Percentiles rank a stretch among this genome's conserved stretches.
These are phyloP conservation scores for Monosporozyma aquatica DNA, from an alignment of 805 yeast genomes.

Conservation along the genomic window DNA sequence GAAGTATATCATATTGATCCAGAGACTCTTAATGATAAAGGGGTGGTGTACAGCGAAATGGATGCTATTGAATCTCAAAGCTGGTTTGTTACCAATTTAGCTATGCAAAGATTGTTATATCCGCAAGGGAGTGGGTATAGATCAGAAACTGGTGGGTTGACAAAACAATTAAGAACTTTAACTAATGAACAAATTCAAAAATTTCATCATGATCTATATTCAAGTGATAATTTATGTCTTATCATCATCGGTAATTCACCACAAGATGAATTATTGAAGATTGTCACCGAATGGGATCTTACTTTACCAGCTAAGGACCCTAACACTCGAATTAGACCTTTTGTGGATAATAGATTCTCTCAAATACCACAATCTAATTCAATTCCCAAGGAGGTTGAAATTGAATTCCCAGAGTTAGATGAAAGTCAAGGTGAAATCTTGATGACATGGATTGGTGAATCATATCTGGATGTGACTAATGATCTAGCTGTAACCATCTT, in stretches of 20 bases:
- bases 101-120: conserved; percentile 50
- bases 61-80: conserved; percentile 81
- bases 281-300: conserved; percentile 54
- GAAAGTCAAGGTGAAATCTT: conserved; percentile 72
- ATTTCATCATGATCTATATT: conserved; percentile 63
- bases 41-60: conserved; percentile 97
- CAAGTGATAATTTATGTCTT: conserved; percentile 77
- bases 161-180: conserved; percentile 63
- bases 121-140: conserved; percentile 66
- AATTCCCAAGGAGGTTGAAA: conserved; percentile 37
- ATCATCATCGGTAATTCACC: conserved; percentile 82
- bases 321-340: conserved; percentile 50
- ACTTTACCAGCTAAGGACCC: conserved; percentile 36
- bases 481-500: conserved; percentile 66
- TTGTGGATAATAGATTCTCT: conserved; percentile 52
- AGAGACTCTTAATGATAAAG: conserved; percentile 71
- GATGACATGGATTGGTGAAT: conserved; percentile 79
- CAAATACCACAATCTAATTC: conserved; percentile 37
- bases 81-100: conserved; percentile 54
- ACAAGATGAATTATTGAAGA: conserved; percentile 54
- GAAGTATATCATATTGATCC: conserved; percentile 96
- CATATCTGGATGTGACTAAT: conserved; percentile 38
- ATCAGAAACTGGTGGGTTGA: conserved; percentile 89
- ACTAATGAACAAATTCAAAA: conserved; percentile 64
- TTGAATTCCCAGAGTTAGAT: conserved; percentile 83